These are phyloP conservation scores for Phytophthora rubi DNA, from an alignment of 352 stramenopile genomes.

Conservation along the genomic window DNA sequence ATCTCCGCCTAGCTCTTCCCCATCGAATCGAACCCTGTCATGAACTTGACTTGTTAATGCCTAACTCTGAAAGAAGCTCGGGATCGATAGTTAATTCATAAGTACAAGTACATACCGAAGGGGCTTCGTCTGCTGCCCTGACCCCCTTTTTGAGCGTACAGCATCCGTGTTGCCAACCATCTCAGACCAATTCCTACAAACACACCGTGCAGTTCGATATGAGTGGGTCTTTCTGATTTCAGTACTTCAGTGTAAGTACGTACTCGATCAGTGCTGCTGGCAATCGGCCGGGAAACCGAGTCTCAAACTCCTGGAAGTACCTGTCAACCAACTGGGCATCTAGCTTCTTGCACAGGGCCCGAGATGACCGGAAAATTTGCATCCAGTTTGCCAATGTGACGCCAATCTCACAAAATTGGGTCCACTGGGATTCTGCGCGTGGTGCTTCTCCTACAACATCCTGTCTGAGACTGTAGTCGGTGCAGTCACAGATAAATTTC, in stretches of 20 bases:
- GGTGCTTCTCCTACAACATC: not conserved
- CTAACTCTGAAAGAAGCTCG: no score
- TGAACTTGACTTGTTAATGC: no score
- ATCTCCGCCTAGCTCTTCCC: not conserved
- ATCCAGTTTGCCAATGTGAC: conserved; percentile 1
- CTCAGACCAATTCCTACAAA: not conserved
- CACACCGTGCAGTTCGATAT: no score
- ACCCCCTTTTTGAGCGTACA: not conserved
- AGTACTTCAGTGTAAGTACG: not conserved
- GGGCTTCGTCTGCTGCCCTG: not conserved
- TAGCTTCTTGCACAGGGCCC: conserved; percentile 4
- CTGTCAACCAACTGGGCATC: conserved; percentile 6
- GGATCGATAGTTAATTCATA: no score
- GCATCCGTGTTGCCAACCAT: not conserved
- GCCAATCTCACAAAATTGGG: not conserved
- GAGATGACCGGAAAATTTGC: conserved; percentile 3
- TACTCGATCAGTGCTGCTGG: not conserved
- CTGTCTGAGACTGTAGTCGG: not conserved
- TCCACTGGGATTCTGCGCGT: not conserved
- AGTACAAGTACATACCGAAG: no score
- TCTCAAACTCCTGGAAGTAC: conserved; percentile 9
- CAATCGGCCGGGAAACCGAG: conserved; percentile 5
- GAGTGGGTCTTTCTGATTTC: no score
- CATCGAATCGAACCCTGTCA: no score
- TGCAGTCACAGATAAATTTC: conserved; percentile 2